phyloP scores from a whole-genome alignment of 2,329 filamentous ascomycete species.

The Colletotrichum spaethianum region DNA sequence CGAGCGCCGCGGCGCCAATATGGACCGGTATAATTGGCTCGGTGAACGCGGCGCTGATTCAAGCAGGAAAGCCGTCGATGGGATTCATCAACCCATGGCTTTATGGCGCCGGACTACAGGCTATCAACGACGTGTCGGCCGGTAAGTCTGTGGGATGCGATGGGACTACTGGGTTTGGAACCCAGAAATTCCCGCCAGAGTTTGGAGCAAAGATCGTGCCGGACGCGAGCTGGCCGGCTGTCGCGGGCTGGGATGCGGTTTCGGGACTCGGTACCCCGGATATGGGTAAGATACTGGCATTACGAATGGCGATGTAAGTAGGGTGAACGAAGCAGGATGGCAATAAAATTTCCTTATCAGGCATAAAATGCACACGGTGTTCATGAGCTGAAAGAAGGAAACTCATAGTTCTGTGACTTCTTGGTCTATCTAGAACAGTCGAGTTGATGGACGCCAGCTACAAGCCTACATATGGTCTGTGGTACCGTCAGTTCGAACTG shows the following conservation, averaged over 20 bases:
- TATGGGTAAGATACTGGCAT: constrained; percentile 52
- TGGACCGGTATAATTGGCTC: constrained; percentile 74
- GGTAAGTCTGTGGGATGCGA: constrained; percentile 52
- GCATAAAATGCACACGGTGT: neutral
- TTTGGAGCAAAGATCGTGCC: constrained; percentile 47
- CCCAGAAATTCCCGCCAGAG: constrained; percentile 35
- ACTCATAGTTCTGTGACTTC: neutral
- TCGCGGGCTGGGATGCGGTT: constrained; percentile 53
- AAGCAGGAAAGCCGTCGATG: constrained; percentile 64
- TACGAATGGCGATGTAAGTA: constrained; percentile 20
- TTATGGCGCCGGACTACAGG: constrained; percentile 55
- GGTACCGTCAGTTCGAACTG: neutral
- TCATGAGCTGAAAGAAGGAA: neutral
- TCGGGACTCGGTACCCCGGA: constrained; percentile 62
- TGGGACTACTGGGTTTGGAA: constrained; percentile 44
- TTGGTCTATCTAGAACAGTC: neutral
- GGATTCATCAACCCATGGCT: constrained; percentile 77
- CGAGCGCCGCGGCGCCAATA: constrained; percentile 71
- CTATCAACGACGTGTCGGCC: constrained; percentile 54
- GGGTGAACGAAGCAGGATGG: too few species aligned
- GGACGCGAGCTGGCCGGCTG: constrained; percentile 48
- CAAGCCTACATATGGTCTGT: neutral
- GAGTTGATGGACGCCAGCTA: neutral
- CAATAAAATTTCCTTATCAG: neutral
- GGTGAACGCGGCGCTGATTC: constrained; percentile 73